Evolutionary conservation across 192 early-diverging fungal genomes (phyloP).

Genomic region (Pilaira anomala): DNA sequence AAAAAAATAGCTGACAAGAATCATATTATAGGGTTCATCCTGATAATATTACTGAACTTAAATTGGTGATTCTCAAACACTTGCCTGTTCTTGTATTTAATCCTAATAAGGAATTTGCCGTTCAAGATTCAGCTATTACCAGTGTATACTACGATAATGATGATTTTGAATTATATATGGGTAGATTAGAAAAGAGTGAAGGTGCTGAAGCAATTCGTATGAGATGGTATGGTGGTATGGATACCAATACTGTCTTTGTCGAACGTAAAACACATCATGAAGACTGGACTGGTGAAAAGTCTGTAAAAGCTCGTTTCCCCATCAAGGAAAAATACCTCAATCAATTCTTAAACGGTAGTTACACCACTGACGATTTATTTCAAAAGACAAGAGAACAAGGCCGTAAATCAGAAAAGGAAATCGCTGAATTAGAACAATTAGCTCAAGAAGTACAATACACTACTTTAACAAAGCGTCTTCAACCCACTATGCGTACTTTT

Average conservation of each 20-base stretch:
- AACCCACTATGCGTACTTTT: slow-evolving; percentile 88
- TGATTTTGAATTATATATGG: slow-evolving; percentile 88
- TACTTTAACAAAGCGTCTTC: slow-evolving; percentile 68
- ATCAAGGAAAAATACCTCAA: slow-evolving; percentile 98
- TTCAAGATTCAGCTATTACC: slow-evolving; percentile 87
- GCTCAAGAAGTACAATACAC: slow-evolving; percentile 72
- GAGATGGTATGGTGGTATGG: slow-evolving; percentile 96
- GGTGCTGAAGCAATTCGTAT: slow-evolving; percentile 92
- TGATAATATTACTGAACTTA: slow-evolving; percentile 95
- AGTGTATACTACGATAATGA: slow-evolving; percentile 98
- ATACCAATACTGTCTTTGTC: slow-evolving; percentile 84
- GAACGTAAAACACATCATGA: slow-evolving; percentile 98
- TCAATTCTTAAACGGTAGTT: slow-evolving; percentile 74
- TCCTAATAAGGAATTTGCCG: slow-evolving; percentile 67
- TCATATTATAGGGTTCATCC: slow-evolving; percentile 85
- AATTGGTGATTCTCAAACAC: slow-evolving; percentile 88
- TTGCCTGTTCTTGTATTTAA: slow-evolving; percentile 93
- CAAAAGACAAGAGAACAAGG: slow-evolving; percentile 77
- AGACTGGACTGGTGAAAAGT: slow-evolving; percentile 95
- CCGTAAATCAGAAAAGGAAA: slow-evolving; percentile 81
- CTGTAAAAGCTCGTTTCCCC: slow-evolving; percentile 91
- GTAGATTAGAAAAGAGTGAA: slow-evolving; percentile 88
- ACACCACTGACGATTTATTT: slow-evolving; percentile 76
- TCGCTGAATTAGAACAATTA: slow-evolving; percentile 70
- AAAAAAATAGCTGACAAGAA: no score